Evolutionary conservation across 2,329 filamentous ascomycete genomes (phyloP).

Genomic region (Xylaria sp.): DNA sequence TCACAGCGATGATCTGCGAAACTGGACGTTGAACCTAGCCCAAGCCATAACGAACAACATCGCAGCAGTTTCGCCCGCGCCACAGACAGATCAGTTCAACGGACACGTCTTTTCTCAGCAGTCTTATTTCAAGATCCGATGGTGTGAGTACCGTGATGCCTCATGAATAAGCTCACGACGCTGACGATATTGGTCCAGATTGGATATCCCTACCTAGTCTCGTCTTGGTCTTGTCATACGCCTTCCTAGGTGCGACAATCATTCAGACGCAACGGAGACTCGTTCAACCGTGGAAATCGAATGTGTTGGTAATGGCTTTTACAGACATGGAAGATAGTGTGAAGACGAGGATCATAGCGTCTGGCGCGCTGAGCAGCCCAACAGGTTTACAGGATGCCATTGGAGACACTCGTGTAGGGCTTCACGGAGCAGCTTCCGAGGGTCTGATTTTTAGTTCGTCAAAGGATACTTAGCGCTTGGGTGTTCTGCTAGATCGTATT

Average conservation of each 20-base stretch:
- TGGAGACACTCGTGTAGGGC: background rate
- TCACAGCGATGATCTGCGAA: background rate
- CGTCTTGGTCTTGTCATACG: constrained; percentile 13
- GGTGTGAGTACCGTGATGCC: background rate
- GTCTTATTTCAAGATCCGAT: constrained; percentile 11
- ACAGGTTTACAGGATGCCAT: background rate
- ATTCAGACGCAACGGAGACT: background rate
- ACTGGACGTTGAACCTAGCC: background rate
- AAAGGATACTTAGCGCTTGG: background rate
- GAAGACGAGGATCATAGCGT: background rate
- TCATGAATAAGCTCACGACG: background rate
- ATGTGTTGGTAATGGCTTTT: constrained; percentile 3
- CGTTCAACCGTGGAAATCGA: constrained; percentile 8
- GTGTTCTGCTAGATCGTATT: background rate
- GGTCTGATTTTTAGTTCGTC: background rate
- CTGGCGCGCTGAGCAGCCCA: background rate
- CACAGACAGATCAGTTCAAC: background rate
- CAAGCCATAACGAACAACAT: constrained; percentile 9
- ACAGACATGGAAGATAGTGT: background rate
- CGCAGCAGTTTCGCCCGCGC: background rate
- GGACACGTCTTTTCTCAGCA: background rate
- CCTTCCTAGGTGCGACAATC: constrained; percentile 4
- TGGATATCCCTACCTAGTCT: constrained; percentile 1
- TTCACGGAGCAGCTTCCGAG: background rate
- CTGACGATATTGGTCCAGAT: constrained; percentile 8